These are phyloP conservation scores for Marasmius fiardii DNA, from an alignment of 1,284 basidiomycete genomes.

Conservation along the genomic window DNA sequence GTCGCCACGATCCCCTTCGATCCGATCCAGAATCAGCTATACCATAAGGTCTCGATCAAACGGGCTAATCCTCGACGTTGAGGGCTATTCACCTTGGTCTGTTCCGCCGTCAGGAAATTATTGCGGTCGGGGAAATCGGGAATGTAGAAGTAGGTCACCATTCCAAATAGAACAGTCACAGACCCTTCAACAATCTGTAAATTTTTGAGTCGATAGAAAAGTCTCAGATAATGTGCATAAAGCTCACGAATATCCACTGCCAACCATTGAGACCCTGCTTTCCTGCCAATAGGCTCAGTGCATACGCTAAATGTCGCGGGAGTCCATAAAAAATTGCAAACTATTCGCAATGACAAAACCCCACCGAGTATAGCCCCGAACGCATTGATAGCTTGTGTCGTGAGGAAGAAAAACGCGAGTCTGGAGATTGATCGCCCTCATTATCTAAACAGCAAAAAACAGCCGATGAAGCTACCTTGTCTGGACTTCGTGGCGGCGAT, in stretches of 20 bases:
- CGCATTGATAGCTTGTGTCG: constrained; percentile 34
- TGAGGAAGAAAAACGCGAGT: constrained; percentile 35
- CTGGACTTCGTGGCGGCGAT: constrained; percentile 44
- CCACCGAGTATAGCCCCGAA: constrained; percentile 38
- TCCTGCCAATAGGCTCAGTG: constrained; percentile 31
- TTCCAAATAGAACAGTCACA: constrained; percentile 34
- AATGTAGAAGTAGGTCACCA: constrained; percentile 33
- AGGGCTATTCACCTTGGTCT: constrained; percentile 26
- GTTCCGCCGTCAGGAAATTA: constrained; percentile 34
- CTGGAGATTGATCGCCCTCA: constrained; percentile 18
- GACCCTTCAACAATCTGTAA: constrained; percentile 37
- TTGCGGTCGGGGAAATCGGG: constrained; percentile 42
- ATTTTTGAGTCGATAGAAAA: background rate
- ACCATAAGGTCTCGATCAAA: background rate
- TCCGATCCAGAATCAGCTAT: constrained; percentile 32
- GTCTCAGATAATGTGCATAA: background rate
- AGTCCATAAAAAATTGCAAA: background rate
- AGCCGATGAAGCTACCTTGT: constrained; percentile 28
- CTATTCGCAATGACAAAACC: constrained; percentile 18
- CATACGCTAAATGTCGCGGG: constrained; percentile 7
- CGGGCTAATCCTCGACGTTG: background rate
- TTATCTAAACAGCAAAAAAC: background rate
- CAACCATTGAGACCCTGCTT: constrained; percentile 36
- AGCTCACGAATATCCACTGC: constrained; percentile 44
- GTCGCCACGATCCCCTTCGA: constrained; percentile 43